phyloP scores from a whole-genome alignment of 2,329 filamentous ascomycete genomes.

The Penicillium sp. region DNA sequence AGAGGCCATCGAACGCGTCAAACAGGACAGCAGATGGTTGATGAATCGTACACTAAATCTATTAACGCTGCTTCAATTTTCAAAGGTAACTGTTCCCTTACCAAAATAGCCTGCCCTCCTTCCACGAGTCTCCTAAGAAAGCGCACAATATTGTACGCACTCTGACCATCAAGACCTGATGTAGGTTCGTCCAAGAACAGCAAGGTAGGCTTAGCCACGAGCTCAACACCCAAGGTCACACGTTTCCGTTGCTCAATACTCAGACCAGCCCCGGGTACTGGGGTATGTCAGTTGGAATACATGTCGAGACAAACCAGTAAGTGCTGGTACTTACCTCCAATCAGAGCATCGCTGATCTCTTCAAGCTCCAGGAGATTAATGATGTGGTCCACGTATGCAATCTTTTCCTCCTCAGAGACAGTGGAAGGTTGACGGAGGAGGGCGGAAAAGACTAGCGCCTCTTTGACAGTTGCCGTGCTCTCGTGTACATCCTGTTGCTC shows the following conservation, averaged over 20 bases:
- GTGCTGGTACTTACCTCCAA: conserved; percentile 47
- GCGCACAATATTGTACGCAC: conserved; percentile 57
- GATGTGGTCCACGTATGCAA: conserved; percentile 65
- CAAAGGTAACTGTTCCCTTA: conserved; percentile 25
- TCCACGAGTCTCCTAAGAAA: conserved; percentile 67
- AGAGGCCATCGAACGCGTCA: conserved; percentile 64
- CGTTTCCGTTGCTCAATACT: conserved; percentile 67
- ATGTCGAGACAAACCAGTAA: rapidly evolving
- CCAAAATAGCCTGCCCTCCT: conserved; percentile 66
- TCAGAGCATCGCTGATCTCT: conserved; percentile 62
- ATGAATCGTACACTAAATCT: conserved; percentile 58
- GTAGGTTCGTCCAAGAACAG: conserved; percentile 64
- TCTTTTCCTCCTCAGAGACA: conserved; percentile 58
- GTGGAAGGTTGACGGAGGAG: conserved; percentile 60
- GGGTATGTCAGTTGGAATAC: conserved; percentile 4
- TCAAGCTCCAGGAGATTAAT: conserved; percentile 66
- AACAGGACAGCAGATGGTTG: conserved; percentile 69
- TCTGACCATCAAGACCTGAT: conserved; percentile 66
- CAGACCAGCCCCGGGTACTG: conserved; percentile 55
- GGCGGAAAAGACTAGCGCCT: conserved; percentile 65
- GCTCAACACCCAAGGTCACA: conserved; percentile 60
- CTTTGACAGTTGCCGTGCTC: conserved; percentile 62
- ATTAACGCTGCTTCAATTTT: not conserved
- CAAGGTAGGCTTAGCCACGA: conserved; percentile 61
- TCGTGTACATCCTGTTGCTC: conserved; percentile 68